Base-by-base conservation (phyloP, 768 basidiomycete genomes). In the Goffeauzyma gilvescens region DNA sequence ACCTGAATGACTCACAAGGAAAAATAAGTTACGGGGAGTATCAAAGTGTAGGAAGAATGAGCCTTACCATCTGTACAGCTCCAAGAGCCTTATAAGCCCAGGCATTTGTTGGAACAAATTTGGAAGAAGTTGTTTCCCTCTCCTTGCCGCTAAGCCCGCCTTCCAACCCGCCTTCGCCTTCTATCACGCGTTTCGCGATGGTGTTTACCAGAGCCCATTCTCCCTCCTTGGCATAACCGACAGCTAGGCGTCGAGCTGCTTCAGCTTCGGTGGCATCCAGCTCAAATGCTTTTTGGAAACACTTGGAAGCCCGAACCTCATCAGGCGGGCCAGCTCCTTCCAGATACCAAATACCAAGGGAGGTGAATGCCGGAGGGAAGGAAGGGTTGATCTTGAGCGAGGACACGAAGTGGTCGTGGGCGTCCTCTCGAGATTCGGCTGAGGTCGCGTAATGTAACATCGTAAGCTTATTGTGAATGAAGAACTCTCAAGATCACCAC, bases 201-300 rank as follows among this genome's bases (percentile, higher is more conserved):
- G 89, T 77, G 49, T 95, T 84, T 2, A 93, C 89, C 5, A 93
- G 69, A 55, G 87, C 81, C 93, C 93, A 96, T 57, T 93, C 90
- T 41, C 75, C 71, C 49, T 93, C 82, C 43, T 86, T 77, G 0
- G 89, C 86, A 60, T 95, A 95, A 2, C 82, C 79, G 52, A 79
- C 75, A 0, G 85, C 87, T 3, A 98, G 70, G 44, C 76, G 70
- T 40, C 72, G 70, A 0, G 90, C 93, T 1, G 93, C 86, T 17
- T 79, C 75, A 9, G 71, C 75, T 63, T 98, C 84, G 13, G 80
- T 72, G 2, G 86, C 73, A 65, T 96, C 90, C 5, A 96, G 74
- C 61, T 96, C 93, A 54, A 98, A 95, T 0, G 90, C 93, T 56
- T 90, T 95, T 55, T 96, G 87, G 63, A 90, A 95, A 59, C 90